Evolutionary conservation across 2,329 filamentous ascomycete species (phyloP).

Genomic region (Penicillium italicum): DNA sequence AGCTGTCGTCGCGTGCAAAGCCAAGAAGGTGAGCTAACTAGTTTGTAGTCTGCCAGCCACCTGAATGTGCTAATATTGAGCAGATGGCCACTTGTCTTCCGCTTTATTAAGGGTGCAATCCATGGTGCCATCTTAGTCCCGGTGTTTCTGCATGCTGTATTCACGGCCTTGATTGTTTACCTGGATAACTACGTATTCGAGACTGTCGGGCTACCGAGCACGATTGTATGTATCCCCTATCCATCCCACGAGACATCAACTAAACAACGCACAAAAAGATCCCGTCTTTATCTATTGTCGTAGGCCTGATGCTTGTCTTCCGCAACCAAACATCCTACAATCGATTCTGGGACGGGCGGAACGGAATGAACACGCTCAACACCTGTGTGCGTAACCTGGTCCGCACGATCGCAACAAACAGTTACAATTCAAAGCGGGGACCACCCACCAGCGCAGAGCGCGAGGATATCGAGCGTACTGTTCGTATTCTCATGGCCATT

Average conservation of each 20-base stretch:
- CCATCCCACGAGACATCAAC: not conserved
- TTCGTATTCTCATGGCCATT: conserved; percentile 59
- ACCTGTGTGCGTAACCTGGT: conserved; percentile 60
- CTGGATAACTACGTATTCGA: conserved; percentile 52
- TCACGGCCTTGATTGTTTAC: conserved; percentile 58
- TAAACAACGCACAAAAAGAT: conserved; percentile 40
- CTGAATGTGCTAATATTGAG: not conserved
- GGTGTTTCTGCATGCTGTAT: conserved; percentile 55
- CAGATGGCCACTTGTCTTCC: conserved; percentile 61
- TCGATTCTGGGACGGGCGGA: conserved; percentile 61
- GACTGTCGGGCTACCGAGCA: conserved; percentile 54
- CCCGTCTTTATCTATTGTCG: conserved; percentile 61
- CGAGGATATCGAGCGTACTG: conserved; percentile 56
- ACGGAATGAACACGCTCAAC: conserved; percentile 54
- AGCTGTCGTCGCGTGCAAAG: conserved; percentile 31
- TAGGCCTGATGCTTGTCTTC: conserved; percentile 66
- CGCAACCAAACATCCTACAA: conserved; percentile 63
- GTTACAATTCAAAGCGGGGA: conserved; percentile 32
- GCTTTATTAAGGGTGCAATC: conserved; percentile 63
- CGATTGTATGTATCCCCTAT: conserved; percentile 46
- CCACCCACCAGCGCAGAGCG: conserved; percentile 44
- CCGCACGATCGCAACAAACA: conserved; percentile 53
- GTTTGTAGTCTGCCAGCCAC: not conserved
- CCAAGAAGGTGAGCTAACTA: conserved; percentile 26
- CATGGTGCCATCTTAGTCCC: conserved; percentile 57